phyloP scores from a whole-genome alignment of 345 rosid species.

The Cardamine chenopodiifolia region DNA sequence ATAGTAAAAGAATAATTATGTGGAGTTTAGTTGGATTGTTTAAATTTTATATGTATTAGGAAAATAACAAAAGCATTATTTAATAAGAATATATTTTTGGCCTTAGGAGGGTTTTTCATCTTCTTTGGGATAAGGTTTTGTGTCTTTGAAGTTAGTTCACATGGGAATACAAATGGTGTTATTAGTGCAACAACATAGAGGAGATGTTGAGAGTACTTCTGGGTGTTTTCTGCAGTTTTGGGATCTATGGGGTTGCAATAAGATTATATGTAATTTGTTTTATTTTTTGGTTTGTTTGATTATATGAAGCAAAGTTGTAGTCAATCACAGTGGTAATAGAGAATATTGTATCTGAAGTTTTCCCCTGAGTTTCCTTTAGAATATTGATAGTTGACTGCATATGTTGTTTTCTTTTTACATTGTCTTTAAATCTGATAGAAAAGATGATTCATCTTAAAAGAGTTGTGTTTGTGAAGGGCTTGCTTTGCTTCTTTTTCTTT shows the following conservation, averaged over 20 bases:
- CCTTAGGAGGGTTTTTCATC: conserved; percentile 18
- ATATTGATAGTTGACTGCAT: background rate
- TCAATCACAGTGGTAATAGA: conserved; percentile 4
- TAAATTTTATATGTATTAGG: conserved; percentile 7
- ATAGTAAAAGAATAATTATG: conserved; percentile 32
- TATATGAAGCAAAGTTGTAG: conserved; percentile 13
- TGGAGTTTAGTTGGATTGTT: conserved; percentile 17
- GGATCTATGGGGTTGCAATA: conserved; percentile 29
- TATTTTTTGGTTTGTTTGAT: too few species aligned
- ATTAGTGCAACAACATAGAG: conserved; percentile 12
- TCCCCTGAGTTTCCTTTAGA: background rate
- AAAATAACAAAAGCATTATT: background rate
- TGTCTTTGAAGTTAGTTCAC: conserved; percentile 21
- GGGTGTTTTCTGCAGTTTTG: conserved; percentile 25
- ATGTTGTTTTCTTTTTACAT: background rate
- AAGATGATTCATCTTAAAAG: background rate
- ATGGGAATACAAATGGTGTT: background rate
- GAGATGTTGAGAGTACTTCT: conserved; percentile 29
- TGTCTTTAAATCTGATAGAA: background rate
- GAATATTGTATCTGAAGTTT: background rate
- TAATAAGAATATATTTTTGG: conserved; percentile 1
- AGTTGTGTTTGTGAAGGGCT: conserved; percentile 1
- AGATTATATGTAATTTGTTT: conserved; percentile 2
- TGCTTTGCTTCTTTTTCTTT: too few species aligned
- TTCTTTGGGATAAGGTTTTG: conserved; percentile 7